Percentiles rank a stretch among this genome's conserved stretches.
Evolutionary conservation across 805 yeast species (phyloP).

Genomic region (Nakazawaea anatomiae): DNA sequence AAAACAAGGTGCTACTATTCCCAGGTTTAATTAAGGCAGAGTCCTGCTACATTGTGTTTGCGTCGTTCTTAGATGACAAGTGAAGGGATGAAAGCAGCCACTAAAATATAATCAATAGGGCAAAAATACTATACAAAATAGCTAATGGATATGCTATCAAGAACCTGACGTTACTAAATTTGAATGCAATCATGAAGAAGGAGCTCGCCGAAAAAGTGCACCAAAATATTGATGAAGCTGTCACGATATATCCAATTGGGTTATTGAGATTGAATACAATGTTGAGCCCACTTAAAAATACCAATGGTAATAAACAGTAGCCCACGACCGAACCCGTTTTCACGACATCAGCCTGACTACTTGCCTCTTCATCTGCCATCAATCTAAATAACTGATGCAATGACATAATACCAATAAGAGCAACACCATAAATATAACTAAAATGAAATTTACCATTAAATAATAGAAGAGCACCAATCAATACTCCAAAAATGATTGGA

Average conservation of each 20-base stretch:
- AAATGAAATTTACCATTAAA: constrained; percentile 93
- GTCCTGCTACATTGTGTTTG: too few relatives aligned
- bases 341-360: constrained; percentile 38
- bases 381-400: constrained; percentile 79
- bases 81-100: not conserved
- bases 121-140: constrained; percentile 89
- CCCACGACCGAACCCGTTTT: constrained; percentile 91
- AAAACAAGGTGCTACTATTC: too few relatives aligned
- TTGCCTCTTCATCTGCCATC: constrained; percentile 60
- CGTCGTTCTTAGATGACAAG: not conserved
- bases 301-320: constrained; percentile 88
- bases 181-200: constrained; percentile 80
- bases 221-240: constrained; percentile 73
- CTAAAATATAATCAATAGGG: constrained; percentile 83
- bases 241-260: constrained; percentile 61
- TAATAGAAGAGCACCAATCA: constrained; percentile 78
- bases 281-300: constrained; percentile 66
- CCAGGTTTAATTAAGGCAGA: too few relatives aligned
- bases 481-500: constrained; percentile 80
- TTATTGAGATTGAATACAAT: constrained; percentile 67
- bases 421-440: constrained; percentile 96
- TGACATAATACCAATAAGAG: constrained; percentile 81
- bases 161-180: constrained; percentile 77
- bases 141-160: constrained; percentile 91
- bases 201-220: constrained; percentile 93